Evolutionary conservation across 129 eudicot genomes (phyloP).

Genomic region (Chrysanthemum makinoi): DNA sequence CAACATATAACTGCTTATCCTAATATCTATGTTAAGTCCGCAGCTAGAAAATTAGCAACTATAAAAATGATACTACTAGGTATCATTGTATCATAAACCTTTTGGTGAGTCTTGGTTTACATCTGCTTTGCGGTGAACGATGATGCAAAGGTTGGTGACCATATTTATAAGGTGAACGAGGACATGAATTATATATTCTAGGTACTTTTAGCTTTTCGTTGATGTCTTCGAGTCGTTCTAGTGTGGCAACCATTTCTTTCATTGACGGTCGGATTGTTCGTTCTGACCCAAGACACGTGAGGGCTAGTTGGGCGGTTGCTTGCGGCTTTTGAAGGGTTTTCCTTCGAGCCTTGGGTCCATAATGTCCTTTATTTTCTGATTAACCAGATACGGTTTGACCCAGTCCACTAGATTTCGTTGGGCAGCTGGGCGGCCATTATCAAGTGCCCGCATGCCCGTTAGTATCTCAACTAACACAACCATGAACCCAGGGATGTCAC

Average conservation of each 20-base stretch:
- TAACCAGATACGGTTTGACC: conserved; percentile 67
- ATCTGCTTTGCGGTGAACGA: conserved; percentile 47
- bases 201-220: conserved; percentile 58
- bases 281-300: conserved; percentile 59
- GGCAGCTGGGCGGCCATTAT: conserved; percentile 54
- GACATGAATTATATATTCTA: conserved; percentile 36
- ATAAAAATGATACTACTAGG: conserved; percentile 13
- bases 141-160: conserved; percentile 40
- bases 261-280: conserved; percentile 66
- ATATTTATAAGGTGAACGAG: conserved; percentile 27
- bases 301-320: conserved; percentile 67
- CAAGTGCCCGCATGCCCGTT: conserved; percentile 78
- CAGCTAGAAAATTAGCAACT: conserved; percentile 5
- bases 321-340: conserved; percentile 70
- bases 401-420: conserved; percentile 62
- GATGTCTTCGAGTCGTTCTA: conserved; percentile 43
- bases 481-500: conserved; percentile 88
- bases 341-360: conserved; percentile 89
- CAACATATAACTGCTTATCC: conserved; percentile 10
- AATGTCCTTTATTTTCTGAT: conserved; percentile 60
- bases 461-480: conserved; percentile 80
- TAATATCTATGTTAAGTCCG: conserved; percentile 15
- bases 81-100: conserved; percentile 23
- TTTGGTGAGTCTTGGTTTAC: conserved; percentile 30
- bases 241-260: conserved; percentile 67